A percentile compares a stretch with the other conserved stretches of the same genome.
These are phyloP conservation scores for Colletotrichum sp. DNA, from an alignment of 2,329 filamentous ascomycete species.

Conservation along the genomic window DNA sequence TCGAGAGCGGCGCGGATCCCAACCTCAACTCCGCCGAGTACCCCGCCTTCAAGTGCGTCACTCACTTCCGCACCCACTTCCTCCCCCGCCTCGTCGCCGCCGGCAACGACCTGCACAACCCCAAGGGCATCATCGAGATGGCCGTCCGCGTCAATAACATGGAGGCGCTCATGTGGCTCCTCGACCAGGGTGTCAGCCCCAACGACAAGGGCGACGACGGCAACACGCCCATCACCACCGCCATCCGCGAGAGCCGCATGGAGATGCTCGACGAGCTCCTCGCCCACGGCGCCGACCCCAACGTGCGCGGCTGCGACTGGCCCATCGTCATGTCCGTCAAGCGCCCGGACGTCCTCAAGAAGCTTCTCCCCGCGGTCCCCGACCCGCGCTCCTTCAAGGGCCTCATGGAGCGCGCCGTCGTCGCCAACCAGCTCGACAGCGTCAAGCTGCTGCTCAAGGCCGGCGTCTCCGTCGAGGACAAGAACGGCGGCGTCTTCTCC, in stretches of 20 bases:
- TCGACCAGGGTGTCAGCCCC: constrained; percentile 63
- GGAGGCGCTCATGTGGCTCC: constrained; percentile 63
- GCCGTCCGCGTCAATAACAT: constrained; percentile 67
- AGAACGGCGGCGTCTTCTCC: constrained; percentile 75
- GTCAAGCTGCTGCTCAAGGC: constrained; percentile 69
- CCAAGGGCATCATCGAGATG: constrained; percentile 70
- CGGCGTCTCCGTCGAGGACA: constrained; percentile 72
- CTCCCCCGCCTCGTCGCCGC: constrained; percentile 64
- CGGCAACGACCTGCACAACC: constrained; percentile 62
- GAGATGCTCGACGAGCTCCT: constrained; percentile 67
- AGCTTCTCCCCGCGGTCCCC: constrained; percentile 60
- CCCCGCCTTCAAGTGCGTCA: constrained; percentile 72
- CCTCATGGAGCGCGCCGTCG: constrained; percentile 70
- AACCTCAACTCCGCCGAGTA: constrained; percentile 69
- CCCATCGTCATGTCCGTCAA: constrained; percentile 72
- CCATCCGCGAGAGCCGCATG: constrained; percentile 63
- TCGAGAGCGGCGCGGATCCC: constrained; percentile 62
- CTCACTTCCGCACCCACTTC: constrained; percentile 66
- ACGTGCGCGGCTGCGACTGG: constrained; percentile 71
- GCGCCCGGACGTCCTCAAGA: constrained; percentile 63
- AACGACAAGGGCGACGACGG: constrained; percentile 65
- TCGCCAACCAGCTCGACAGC: constrained; percentile 69
- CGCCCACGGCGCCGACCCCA: constrained; percentile 63
- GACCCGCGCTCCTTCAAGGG: constrained; percentile 69
- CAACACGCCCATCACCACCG: constrained; percentile 68